phyloP scores from a whole-genome alignment of 257 asterid genomes.

The Jaltomata sinuosa region DNA sequence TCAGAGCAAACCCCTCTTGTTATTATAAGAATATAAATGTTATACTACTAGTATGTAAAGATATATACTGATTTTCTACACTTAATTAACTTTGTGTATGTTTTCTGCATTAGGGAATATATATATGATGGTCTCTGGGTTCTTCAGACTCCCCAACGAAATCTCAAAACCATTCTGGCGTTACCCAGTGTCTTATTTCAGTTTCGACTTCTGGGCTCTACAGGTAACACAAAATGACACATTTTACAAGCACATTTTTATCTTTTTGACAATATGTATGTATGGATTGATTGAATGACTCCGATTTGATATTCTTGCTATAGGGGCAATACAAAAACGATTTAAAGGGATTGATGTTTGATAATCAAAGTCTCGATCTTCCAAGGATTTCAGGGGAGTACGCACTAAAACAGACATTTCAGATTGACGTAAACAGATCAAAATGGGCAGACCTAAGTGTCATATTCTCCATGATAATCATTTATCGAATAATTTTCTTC shows the following conservation, averaged over 20 bases:
- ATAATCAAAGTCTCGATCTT: background rate
- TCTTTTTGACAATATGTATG: background rate
- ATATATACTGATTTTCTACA: too few species aligned
- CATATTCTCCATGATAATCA: constrained; percentile 63
- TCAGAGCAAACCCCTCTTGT: too few species aligned
- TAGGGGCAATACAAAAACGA: background rate
- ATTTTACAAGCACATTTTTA: background rate
- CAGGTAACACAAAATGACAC: constrained; percentile 43
- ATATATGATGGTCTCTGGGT: constrained; percentile 89
- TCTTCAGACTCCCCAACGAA: constrained; percentile 87
- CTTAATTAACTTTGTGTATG: background rate
- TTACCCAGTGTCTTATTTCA: constrained; percentile 92
- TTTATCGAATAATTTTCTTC: constrained; percentile 80
- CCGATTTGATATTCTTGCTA: background rate
- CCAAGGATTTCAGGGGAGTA: background rate
- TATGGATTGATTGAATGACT: background rate
- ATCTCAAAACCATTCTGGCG: constrained; percentile 96
- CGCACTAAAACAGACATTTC: background rate
- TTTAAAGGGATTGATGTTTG: background rate
- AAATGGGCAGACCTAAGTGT: constrained; percentile 79
- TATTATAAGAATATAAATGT: too few species aligned
- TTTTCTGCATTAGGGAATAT: constrained; percentile 47
- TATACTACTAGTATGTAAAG: too few species aligned
- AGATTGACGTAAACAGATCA: constrained; percentile 41
- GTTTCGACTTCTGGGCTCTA: constrained; percentile 96